Evolutionary conservation across 73 alveolate genomes (phyloP).

Genomic region (Tetrahymena elliotti): DNA sequence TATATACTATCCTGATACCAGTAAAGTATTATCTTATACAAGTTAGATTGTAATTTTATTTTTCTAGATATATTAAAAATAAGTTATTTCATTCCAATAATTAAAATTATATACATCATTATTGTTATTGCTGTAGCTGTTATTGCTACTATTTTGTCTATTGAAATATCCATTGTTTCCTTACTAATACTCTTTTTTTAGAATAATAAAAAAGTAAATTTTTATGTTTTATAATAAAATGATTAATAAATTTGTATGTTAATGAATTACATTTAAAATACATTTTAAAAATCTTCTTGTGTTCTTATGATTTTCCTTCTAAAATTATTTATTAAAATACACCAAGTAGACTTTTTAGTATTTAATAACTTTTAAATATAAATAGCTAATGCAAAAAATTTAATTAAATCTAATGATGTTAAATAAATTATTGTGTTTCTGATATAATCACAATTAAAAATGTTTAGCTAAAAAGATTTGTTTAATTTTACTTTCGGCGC

Average conservation of each 20-base stretch:
- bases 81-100: too few species aligned
- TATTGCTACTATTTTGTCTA: background rate
- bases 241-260: background rate
- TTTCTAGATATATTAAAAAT: background rate
- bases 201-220: background rate
- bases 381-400: too few species aligned
- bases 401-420: background rate
- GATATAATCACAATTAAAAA: background rate
- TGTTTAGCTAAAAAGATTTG: background rate
- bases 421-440: background rate
- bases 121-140: background rate
- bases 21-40: background rate
- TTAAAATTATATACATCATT: too few species aligned
- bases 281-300: background rate
- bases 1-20: background rate
- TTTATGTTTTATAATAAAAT: background rate
- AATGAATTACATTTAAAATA: background rate
- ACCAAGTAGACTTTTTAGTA: background rate
- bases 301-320: background rate
- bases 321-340: background rate
- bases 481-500: constrained; percentile 1
- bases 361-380: background rate
- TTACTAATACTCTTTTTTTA: background rate
- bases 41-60: background rate
- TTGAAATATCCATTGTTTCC: background rate